Evolutionary conservation across 2,329 filamentous ascomycete species (phyloP).

Genomic region (Taxawa tesnikishii): DNA sequence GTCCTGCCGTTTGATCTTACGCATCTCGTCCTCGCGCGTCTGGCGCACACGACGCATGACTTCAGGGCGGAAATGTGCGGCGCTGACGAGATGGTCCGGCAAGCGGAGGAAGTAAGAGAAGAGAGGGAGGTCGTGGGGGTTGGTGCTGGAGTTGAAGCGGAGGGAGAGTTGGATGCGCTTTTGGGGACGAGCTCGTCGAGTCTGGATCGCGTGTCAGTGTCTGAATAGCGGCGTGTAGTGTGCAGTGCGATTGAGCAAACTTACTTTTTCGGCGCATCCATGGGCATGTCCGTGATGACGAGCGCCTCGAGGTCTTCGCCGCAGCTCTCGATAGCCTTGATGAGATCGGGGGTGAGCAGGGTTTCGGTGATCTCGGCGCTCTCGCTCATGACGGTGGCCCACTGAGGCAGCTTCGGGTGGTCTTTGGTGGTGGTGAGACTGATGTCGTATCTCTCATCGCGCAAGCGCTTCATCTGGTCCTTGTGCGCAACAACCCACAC

Average conservation of each 20-base stretch:
- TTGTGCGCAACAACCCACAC: slow-evolving; percentile 96
- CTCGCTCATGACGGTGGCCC: slow-evolving; percentile 93
- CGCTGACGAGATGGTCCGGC: slow-evolving; percentile 65
- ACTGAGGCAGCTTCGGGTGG: slow-evolving; percentile 73
- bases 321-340: slow-evolving; percentile 64
- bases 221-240: slow-evolving; percentile 6
- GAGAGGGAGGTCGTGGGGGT: slow-evolving; percentile 55
- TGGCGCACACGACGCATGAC: slow-evolving; percentile 72
- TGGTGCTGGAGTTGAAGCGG: slow-evolving; percentile 50
- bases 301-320: slow-evolving; percentile 77
- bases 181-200: slow-evolving; percentile 72
- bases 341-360: slow-evolving; percentile 76
- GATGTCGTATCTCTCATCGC: slow-evolving; percentile 88
- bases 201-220: slow-evolving; percentile 38
- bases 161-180: slow-evolving; percentile 76
- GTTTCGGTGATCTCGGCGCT: slow-evolving; percentile 86
- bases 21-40: slow-evolving; percentile 68
- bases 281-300: slow-evolving; percentile 79
- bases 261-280: slow-evolving; percentile 75
- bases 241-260: slow-evolving; percentile 17
- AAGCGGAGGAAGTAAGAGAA: slow-evolving; percentile 74
- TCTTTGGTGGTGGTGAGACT: slow-evolving; percentile 92
- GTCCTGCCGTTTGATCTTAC: slow-evolving; percentile 64
- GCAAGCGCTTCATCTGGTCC: slow-evolving; percentile 76
- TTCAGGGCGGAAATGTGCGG: slow-evolving; percentile 76